Evolutionary conservation across 805 yeast genomes (phyloP).

Genomic region (Candida lessepsii): DNA sequence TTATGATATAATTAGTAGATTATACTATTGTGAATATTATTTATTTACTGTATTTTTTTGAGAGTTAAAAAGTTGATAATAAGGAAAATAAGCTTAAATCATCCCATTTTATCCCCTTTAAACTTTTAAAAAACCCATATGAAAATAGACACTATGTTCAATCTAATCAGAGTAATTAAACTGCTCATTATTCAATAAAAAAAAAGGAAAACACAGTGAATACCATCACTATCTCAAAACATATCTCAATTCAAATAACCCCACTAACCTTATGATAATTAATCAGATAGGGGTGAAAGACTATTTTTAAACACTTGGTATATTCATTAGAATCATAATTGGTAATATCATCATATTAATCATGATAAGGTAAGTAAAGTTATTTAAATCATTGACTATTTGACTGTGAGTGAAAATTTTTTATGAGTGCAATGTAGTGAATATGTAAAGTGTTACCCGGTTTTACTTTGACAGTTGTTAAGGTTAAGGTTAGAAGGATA

Average conservation of each 20-base stretch:
- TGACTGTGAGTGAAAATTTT: neutral
- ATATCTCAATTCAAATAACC: conserved; percentile 3
- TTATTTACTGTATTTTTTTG: no score
- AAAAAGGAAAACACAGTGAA: neutral
- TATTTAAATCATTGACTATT: neutral
- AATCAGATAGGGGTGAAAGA: conserved; percentile 97
- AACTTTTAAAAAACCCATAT: no score
- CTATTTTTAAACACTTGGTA: conserved; percentile 22
- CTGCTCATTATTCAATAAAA: neutral
- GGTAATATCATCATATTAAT: conserved; percentile 17
- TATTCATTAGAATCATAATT: conserved; percentile 4
- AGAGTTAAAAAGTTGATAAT: no score
- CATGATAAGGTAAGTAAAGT: conserved; percentile 5
- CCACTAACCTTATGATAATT: conserved; percentile 8
- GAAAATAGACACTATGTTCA: no score
- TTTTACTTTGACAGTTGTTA: no score
- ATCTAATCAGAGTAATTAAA: no score
- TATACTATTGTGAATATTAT: no score
- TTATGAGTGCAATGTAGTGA: neutral
- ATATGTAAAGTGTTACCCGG: neutral
- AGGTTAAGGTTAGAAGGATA: no score
- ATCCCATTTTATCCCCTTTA: neutral
- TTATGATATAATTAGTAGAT: no score
- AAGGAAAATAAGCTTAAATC: neutral
- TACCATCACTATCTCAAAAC: neutral